Percentiles rank a stretch among this genome's conserved stretches.
Conservation (phyloP, 345 rosid genomes). For the Gossypium arboreum region DNA sequence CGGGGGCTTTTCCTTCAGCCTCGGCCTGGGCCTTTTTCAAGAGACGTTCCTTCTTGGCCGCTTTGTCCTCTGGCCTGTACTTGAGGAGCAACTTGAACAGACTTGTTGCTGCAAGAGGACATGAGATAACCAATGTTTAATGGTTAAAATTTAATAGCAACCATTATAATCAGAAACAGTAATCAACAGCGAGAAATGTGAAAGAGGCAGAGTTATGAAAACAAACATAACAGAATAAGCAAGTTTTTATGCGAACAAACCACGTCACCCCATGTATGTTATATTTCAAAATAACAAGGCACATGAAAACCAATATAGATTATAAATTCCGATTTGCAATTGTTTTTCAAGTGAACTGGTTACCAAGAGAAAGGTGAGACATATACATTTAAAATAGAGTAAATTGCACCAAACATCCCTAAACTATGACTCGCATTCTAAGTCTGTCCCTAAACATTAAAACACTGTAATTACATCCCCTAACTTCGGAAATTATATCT, state of each 20-base stretch:
- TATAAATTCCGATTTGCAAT: not conserved
- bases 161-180: not conserved
- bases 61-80: slow-evolving; percentile 68
- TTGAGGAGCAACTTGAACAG: slow-evolving; percentile 67
- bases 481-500: too few relatives aligned
- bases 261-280: too few relatives aligned
- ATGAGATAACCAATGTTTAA: not conserved
- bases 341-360: not conserved
- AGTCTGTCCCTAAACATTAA: too few relatives aligned
- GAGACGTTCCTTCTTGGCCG: slow-evolving; percentile 58
- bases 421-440: too few relatives aligned
- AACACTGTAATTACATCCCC: too few relatives aligned
- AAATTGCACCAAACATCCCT: too few relatives aligned
- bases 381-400: not conserved
- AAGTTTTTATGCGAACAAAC: too few relatives aligned
- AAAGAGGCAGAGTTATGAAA: not conserved
- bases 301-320: too few relatives aligned
- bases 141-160: not conserved
- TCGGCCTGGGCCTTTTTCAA: slow-evolving; percentile 56
- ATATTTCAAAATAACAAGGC: too few relatives aligned
- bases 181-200: not conserved
- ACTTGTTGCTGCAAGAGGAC: slow-evolving; percentile 39
- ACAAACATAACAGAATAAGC: not conserved
- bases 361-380: not conserved
- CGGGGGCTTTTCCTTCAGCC: slow-evolving; percentile 54